Percentiles rank a stretch among this genome's conserved stretches.
phyloP scores from a whole-genome alignment of 768 basidiomycete species.

The Boletus coccyginus region DNA sequence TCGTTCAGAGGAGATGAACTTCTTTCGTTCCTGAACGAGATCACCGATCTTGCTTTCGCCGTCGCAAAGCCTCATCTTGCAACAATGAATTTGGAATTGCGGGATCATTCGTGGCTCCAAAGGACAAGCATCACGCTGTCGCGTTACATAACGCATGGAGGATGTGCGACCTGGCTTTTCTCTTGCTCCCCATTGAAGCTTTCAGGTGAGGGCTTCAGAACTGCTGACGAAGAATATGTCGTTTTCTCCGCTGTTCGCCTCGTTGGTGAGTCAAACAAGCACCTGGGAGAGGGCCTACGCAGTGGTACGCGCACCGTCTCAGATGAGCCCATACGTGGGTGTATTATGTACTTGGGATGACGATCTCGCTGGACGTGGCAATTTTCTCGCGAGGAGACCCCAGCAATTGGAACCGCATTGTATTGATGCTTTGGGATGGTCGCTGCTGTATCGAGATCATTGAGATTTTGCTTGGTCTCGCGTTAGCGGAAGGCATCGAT shows the following conservation, averaged over 20 bases:
- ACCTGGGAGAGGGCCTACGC: neutral
- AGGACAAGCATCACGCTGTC: neutral
- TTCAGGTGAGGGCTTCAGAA: neutral
- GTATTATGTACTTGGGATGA: constrained; percentile 1
- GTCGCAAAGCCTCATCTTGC: neutral
- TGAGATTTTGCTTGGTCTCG: neutral
- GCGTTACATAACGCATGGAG: neutral
- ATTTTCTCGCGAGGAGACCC: neutral
- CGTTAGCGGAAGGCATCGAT: neutral
- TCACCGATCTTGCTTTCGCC: constrained; percentile 2
- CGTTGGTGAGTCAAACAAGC: neutral
- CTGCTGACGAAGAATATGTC: neutral
- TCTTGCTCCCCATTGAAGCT: constrained; percentile 1
- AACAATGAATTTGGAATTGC: neutral
- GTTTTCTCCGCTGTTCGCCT: too few relatives aligned
- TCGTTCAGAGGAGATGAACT: neutral
- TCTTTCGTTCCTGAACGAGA: constrained; percentile 2
- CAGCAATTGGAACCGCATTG: neutral
- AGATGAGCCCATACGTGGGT: constrained; percentile 9
- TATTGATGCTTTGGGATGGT: neutral
- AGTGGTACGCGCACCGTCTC: neutral
- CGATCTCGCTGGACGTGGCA: neutral
- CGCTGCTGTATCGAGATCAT: neutral
- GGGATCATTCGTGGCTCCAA: neutral
- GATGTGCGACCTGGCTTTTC: constrained; percentile 5